Evolutionary conservation across 1,284 basidiomycete genomes (phyloP), one percentile per base, ranked within the genome.

Genomic region (Sporisorium exsertum): DNA sequence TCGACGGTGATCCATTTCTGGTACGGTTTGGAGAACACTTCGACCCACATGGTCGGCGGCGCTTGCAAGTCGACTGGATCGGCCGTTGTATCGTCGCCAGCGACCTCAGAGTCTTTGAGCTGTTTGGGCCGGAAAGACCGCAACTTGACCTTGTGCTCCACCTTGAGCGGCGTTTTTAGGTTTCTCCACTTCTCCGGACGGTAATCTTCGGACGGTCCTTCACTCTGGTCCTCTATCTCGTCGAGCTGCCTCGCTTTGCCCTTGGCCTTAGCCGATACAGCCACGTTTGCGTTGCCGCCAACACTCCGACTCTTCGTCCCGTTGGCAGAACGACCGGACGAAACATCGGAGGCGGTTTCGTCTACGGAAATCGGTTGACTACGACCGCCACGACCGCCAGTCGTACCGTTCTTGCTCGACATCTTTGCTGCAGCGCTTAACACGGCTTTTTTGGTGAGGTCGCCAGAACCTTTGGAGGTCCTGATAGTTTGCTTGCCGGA

Each of bases 41-140:
- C 97, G 1, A 93, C 94, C 97, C 96, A 99, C 86, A 95, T 94
- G 3, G 96, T 92, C 0, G 96, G 97, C 1, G 95, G 92, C n/a
- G 83, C 84, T 5, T 68, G 62, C 45, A 78, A 35, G 57, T 85
- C 82, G 26, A 84, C 66, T 0, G 79, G 81, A 45, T 88, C 87
- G 27, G 87, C 72, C 8, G 80, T 73, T 10, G 49, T 49, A 18
- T 68, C 64, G 32, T 75, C 67, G 3, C 75, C 65, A 2, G 65
- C 70, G 5, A 82, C 58, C 35, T 78, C 79, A 3, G 72, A 74
- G 26, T 64, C 56, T 43, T 80, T 82, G 35, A 76, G 63, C 45
- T 73, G 63, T 26, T 74, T 78, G 15, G 79, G 77, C 18, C 72
- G 65, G 27, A 64, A 63, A 0, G 61, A 33, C 3, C 81, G 70